phyloP scores from a whole-genome alignment of 352 stramenopile species.

The Globisporangium uncinulatum region DNA sequence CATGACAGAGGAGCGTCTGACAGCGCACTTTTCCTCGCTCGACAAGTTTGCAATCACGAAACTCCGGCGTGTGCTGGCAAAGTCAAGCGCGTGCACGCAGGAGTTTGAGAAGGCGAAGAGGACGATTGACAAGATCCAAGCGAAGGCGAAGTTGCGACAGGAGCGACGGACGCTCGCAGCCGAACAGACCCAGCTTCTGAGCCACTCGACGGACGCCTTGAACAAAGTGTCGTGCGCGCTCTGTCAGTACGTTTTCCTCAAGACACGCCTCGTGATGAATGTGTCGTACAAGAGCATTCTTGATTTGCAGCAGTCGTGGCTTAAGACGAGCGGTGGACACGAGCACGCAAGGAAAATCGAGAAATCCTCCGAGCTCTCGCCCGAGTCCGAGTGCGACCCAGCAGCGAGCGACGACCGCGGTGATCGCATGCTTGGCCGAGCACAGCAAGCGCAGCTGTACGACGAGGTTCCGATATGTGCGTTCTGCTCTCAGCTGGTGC shows the following conservation, averaged over 20 bases:
- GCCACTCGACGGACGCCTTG: constrained; percentile 39
- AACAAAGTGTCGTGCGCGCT: constrained; percentile 53
- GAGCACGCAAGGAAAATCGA: neutral
- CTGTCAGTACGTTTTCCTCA: constrained; percentile 48
- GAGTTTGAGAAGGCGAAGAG: constrained; percentile 47
- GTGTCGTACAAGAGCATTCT: constrained; percentile 67
- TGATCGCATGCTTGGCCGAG: constrained; percentile 14
- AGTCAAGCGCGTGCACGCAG: constrained; percentile 49
- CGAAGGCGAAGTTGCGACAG: constrained; percentile 29
- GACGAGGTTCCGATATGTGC: constrained; percentile 50
- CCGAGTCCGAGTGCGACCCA: neutral
- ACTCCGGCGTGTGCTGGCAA: constrained; percentile 47
- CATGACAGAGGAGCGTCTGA: constrained; percentile 50
- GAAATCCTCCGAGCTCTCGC: neutral
- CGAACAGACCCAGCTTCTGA: constrained; percentile 43
- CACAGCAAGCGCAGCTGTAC: constrained; percentile 46
- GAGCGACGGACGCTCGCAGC: constrained; percentile 24
- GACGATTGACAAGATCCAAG: constrained; percentile 52
- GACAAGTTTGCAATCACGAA: constrained; percentile 48
- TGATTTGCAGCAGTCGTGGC: constrained; percentile 43
- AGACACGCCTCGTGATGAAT: constrained; percentile 46
- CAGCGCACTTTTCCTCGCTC: constrained; percentile 41
- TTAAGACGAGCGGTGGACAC: neutral
- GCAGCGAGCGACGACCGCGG: neutral
- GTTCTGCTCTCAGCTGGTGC: constrained; percentile 52